Conservation (phyloP, 1,284 basidiomycete genomes). For the Marasmius tenuissimus region DNA sequence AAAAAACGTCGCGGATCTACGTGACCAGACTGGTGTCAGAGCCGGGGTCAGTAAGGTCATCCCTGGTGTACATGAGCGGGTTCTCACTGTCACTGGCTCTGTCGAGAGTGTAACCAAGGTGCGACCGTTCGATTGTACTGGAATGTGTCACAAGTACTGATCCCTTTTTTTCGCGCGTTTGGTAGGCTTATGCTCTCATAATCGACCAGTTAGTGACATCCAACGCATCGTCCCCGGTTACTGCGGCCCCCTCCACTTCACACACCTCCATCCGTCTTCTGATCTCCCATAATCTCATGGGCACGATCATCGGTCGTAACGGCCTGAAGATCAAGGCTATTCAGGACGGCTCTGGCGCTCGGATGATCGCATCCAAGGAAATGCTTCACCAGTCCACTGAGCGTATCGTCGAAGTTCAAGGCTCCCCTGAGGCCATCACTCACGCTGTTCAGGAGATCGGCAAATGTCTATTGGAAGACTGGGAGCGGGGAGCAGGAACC, state of each 20-base stretch:
- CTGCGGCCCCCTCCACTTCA: slow-evolving; percentile 62
- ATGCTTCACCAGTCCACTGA: slow-evolving; percentile 99
- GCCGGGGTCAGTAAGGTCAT: slow-evolving; percentile 99
- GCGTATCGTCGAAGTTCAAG: slow-evolving; percentile 96
- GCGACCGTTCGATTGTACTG: slow-evolving; percentile 20
- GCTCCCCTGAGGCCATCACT: slow-evolving; percentile 87
- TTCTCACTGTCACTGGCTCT: slow-evolving; percentile 90
- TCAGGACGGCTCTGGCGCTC: slow-evolving; percentile 94
- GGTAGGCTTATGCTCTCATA: slow-evolving; percentile 92
- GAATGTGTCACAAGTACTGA: slow-evolving; percentile 6
- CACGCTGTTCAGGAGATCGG: slow-evolving; percentile 94
- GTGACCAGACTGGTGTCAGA: slow-evolving; percentile 94
- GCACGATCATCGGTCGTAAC: slow-evolving; percentile 95
- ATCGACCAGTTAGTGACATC: slow-evolving; percentile 87
- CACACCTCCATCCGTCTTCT: slow-evolving; percentile 93
- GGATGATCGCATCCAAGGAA: slow-evolving; percentile 97
- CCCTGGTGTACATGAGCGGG: slow-evolving; percentile 94
- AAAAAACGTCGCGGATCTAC: slow-evolving; percentile 95
- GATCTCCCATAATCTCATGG: slow-evolving; percentile 99
- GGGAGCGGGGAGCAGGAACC: slow-evolving; percentile 91
- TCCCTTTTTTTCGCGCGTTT: slow-evolving; percentile 10
- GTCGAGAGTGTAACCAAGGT: slow-evolving; percentile 92
- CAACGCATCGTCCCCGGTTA: slow-evolving; percentile 66
- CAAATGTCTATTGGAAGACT: slow-evolving; percentile 94
- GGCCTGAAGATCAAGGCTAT: slow-evolving; percentile 99